phyloP scores from a whole-genome alignment of 352 stramenopile species.

The Phytophthora megakarya region DNA sequence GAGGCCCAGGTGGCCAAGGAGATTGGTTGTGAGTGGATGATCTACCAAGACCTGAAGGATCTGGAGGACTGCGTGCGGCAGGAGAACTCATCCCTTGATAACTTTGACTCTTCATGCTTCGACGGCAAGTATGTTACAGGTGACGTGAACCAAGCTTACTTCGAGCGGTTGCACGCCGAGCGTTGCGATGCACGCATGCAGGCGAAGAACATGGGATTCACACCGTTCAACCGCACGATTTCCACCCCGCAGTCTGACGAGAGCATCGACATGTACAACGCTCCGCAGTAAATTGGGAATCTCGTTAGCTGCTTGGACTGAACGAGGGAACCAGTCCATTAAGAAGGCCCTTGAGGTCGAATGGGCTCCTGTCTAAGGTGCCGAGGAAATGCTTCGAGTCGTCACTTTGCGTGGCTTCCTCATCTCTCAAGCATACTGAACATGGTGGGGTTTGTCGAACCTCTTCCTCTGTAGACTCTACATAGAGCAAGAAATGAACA shows the following conservation, averaged over 20 bases:
- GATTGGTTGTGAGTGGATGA: constrained; percentile 96
- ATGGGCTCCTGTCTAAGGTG: constrained; percentile 6
- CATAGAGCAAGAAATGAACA: constrained; percentile 49
- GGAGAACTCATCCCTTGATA: constrained; percentile 68
- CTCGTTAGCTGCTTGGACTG: constrained; percentile 9
- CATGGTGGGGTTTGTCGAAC: constrained; percentile 10
- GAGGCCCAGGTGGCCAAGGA: constrained; percentile 94
- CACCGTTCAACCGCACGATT: constrained; percentile 76
- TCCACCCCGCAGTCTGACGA: constrained; percentile 81
- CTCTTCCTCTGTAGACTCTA: constrained; percentile 36
- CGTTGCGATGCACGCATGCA: constrained; percentile 84
- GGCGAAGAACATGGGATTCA: constrained; percentile 84
- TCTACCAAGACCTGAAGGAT: constrained; percentile 93
- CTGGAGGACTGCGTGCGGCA: constrained; percentile 88
- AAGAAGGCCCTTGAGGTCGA: constrained; percentile 14
- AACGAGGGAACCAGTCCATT: constrained; percentile 22
- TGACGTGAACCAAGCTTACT: constrained; percentile 89
- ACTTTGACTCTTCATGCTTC: constrained; percentile 98
- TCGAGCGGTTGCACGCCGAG: constrained; percentile 78
- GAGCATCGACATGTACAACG: constrained; percentile 91
- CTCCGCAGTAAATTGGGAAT: constrained; percentile 61
- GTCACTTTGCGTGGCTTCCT: constrained; percentile 20
- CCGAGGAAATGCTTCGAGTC: constrained; percentile 25
- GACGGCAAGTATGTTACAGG: constrained; percentile 96
- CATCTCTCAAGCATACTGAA: constrained; percentile 20